These are phyloP conservation scores for Zanthoxylum bungeanum DNA, from an alignment of 345 rosid species.

Conservation along the genomic window DNA sequence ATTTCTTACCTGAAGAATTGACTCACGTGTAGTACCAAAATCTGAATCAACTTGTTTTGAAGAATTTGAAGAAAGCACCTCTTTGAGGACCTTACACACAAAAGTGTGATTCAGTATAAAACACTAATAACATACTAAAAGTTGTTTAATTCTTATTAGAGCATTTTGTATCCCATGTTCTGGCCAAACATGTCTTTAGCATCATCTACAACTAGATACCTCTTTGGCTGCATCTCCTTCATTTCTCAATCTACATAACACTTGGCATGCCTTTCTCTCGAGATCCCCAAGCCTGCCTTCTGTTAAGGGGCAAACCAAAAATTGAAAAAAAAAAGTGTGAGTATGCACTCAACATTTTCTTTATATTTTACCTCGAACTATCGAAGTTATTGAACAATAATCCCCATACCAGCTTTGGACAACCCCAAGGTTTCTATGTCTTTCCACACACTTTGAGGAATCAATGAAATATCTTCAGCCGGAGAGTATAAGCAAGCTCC, in stretches of 20 bases:
- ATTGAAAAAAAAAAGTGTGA: neutral
- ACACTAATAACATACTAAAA: slow-evolving; percentile 1
- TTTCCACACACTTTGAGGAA: slow-evolving; percentile 66
- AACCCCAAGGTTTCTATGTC: slow-evolving; percentile 51
- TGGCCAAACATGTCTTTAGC: neutral
- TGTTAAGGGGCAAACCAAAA: slow-evolving; percentile 13
- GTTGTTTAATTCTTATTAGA: neutral
- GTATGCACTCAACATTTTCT: neutral
- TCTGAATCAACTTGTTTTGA: slow-evolving; percentile 47
- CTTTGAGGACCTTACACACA: slow-evolving; percentile 50
- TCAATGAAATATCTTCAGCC: slow-evolving; percentile 59
- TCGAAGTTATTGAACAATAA: neutral
- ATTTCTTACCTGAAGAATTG: slow-evolving; percentile 67
- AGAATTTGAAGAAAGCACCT: slow-evolving; percentile 45
- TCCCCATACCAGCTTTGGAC: slow-evolving; percentile 47
- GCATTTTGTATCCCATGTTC: neutral
- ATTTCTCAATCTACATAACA: slow-evolving; percentile 63
- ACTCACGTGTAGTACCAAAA: slow-evolving; percentile 62
- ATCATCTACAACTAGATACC: slow-evolving; percentile 33
- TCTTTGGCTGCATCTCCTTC: slow-evolving; percentile 64
- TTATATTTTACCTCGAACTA: neutral
- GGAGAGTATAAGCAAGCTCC: slow-evolving; percentile 70
- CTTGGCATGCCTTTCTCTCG: slow-evolving; percentile 68
- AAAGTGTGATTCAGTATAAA: slow-evolving; percentile 17
- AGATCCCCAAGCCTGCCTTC: slow-evolving; percentile 47